A percentile compares a stretch with the other conserved stretches of the same genome.
phyloP scores from a whole-genome alignment of 2,329 filamentous ascomycete species.

The Alternaria atra region DNA sequence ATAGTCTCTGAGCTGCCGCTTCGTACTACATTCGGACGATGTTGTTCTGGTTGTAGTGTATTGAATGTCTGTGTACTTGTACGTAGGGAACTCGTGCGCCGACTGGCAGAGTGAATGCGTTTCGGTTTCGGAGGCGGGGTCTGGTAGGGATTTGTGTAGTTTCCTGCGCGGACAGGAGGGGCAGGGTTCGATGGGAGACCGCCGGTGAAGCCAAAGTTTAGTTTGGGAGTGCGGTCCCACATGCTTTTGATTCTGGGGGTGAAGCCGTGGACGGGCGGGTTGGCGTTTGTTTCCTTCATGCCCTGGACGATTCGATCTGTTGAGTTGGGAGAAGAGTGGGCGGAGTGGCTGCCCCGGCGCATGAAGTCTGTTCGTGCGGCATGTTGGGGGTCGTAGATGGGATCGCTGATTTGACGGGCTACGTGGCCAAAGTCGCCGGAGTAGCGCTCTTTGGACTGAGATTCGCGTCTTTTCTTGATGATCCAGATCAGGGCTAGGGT shows the following conservation, averaged over 20 bases:
- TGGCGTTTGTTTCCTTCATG: slow-evolving; percentile 27
- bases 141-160: slow-evolving; percentile 43
- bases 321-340: slow-evolving; percentile 36
- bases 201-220: slow-evolving; percentile 39
- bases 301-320: slow-evolving; percentile 35
- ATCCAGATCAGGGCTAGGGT: slow-evolving; percentile 45
- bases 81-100: slow-evolving; percentile 25
- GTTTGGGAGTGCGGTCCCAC: slow-evolving; percentile 47
- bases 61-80: slow-evolving; percentile 18
- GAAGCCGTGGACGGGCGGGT: slow-evolving; percentile 29
- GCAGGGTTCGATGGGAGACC: slow-evolving; percentile 31
- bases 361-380: slow-evolving; percentile 51
- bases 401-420: slow-evolving; percentile 49
- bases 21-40: slow-evolving; percentile 19
- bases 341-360: slow-evolving; percentile 40
- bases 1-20: slow-evolving; percentile 56
- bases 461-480: slow-evolving; percentile 46
- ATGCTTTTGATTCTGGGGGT: slow-evolving; percentile 47
- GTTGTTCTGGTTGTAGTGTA: slow-evolving; percentile 7
- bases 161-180: slow-evolving; percentile 40
- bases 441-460: slow-evolving; percentile 41
- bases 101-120: slow-evolving; percentile 26
- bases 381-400: slow-evolving; percentile 50
- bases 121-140: slow-evolving; percentile 41
- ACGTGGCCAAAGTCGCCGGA: slow-evolving; percentile 52